Percentiles rank a stretch among this genome's conserved stretches.
These are phyloP conservation scores for Licmophora abbreviata DNA, from an alignment of 108 stramenopile species.

Conservation along the genomic window DNA sequence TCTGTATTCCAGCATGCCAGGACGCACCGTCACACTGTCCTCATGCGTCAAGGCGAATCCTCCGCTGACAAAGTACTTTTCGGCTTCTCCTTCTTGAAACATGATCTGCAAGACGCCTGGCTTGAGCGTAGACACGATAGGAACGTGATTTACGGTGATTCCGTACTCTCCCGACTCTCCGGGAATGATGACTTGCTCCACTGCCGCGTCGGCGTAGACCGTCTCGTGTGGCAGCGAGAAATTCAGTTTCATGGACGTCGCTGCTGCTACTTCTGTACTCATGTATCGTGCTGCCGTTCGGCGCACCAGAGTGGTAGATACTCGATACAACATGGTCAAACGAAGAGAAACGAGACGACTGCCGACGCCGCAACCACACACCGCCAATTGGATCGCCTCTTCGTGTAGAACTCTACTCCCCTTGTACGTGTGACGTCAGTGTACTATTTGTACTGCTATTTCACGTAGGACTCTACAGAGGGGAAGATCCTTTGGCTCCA, in stretches of 20 bases:
- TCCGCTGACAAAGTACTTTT: slow-evolving; percentile 96
- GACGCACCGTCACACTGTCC: slow-evolving; percentile 84
- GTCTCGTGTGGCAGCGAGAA: slow-evolving; percentile 91
- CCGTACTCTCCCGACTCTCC: slow-evolving; percentile 95
- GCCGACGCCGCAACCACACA: background rate
- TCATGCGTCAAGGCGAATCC: slow-evolving; percentile 93
- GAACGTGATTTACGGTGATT: slow-evolving; percentile 91
- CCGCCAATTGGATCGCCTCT: background rate
- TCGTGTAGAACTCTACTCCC: background rate
- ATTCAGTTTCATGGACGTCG: slow-evolving; percentile 74
- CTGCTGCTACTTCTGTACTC: slow-evolving; percentile 33
- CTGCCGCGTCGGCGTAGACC: slow-evolving; percentile 78
- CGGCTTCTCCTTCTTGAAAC: slow-evolving; percentile 81
- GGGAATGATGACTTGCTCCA: slow-evolving; percentile 81
- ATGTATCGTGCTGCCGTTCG: slow-evolving; percentile 20
- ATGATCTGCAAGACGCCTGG: slow-evolving; percentile 91
- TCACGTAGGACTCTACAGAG: background rate
- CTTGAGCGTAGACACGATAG: slow-evolving; percentile 94
- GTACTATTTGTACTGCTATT: too few species aligned
- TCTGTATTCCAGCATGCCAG: background rate
- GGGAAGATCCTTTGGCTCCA: background rate
- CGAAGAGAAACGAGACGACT: background rate
- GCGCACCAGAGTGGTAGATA: slow-evolving; percentile 15
- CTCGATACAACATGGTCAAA: slow-evolving; percentile 25
- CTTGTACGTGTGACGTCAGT: too few species aligned